Evolutionary conservation across 2,329 filamentous ascomycete genomes (phyloP), one percentile per base, ranked within the genome.

Genomic region (Aureobasidium sp.): DNA sequence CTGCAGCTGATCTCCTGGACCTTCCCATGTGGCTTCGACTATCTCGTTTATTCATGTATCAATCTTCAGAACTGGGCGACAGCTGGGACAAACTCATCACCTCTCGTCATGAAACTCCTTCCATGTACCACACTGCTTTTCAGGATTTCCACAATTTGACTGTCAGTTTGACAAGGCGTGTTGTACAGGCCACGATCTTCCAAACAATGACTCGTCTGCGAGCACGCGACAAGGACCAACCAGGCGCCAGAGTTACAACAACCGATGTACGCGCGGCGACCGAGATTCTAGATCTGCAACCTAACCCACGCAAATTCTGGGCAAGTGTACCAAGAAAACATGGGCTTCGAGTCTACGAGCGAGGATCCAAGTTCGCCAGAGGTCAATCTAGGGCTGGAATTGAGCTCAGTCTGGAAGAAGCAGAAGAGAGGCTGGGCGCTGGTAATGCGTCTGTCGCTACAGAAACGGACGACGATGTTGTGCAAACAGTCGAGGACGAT

Each of bases 31-130:
- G 88, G 84, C 73, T 92, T 4, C 73, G 75, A 5, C 77, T 94
- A 4, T 86, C 88, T 0, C 78, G 78, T 1, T 67, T 92, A 1
- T 94, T 93, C 70, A 93, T 95, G 90, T 93, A 92, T 69, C 62
- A 70, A 68, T 77, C 76, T 63, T 71, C 77, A 2, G 76, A 82
- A 45, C 75, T 79, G 13, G 82, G 85, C 59, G 80, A 83, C 61
- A 91, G 90, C 69, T 95, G 89, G 90, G 77, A 76, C 37, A 78
- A 77, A 42, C 67, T 89, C 8, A 79, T 81, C 25, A 79, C 59
- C 2, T 53, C 65, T 11, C 62, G 65, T 29, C 53, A 81, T 3
- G 79, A 83, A 61, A 77, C 77, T 3, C 91, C 91, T 0, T 84
- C 87, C 0, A 83, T 96, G 27, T 85, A 88, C 66, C 82, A 85